A percentile compares a stretch with the other conserved stretches of the same genome.
These are phyloP conservation scores for Lablab purpureus DNA, from an alignment of 306 rosid genomes.

Conservation along the genomic window DNA sequence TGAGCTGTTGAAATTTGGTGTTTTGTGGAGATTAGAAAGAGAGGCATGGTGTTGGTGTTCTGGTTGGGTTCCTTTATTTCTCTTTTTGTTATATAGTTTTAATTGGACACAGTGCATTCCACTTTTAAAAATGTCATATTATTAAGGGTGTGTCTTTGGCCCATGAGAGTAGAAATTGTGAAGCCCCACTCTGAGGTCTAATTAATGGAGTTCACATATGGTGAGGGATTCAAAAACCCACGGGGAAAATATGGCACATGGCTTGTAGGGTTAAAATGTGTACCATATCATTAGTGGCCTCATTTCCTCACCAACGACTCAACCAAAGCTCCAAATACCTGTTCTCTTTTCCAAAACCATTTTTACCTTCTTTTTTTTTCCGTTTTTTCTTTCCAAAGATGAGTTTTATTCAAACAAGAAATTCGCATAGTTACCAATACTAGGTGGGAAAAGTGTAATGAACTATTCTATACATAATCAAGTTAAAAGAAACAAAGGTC, in stretches of 20 bases:
- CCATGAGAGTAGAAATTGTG: neutral
- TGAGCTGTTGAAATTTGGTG: slow-evolving; percentile 40
- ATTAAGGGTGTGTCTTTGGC: neutral
- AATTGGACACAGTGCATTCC: neutral
- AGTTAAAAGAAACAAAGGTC: neutral
- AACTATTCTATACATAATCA: neutral
- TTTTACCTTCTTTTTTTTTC: too few relatives aligned
- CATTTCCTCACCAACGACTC: neutral
- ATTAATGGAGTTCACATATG: neutral
- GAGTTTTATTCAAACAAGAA: too few relatives aligned
- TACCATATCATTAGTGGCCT: slow-evolving; percentile 20
- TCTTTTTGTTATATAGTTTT: neutral
- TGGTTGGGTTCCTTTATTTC: neutral
- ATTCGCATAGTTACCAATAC: too few relatives aligned
- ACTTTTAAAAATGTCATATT: neutral
- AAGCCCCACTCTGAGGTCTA: neutral
- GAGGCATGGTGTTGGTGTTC: slow-evolving; percentile 30
- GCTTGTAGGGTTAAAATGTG: slow-evolving; percentile 9
- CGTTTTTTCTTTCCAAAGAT: too few relatives aligned
- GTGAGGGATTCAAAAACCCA: slow-evolving; percentile 4
- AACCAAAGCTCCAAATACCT: neutral
- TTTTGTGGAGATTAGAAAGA: slow-evolving; percentile 33
- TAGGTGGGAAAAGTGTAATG: neutral
- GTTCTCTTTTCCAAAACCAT: neutral
- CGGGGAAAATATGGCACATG: slow-evolving; percentile 39